Base-by-base conservation (phyloP, 2,329 filamentous ascomycete genomes). In the Chrysosporium queenslandicum region DNA sequence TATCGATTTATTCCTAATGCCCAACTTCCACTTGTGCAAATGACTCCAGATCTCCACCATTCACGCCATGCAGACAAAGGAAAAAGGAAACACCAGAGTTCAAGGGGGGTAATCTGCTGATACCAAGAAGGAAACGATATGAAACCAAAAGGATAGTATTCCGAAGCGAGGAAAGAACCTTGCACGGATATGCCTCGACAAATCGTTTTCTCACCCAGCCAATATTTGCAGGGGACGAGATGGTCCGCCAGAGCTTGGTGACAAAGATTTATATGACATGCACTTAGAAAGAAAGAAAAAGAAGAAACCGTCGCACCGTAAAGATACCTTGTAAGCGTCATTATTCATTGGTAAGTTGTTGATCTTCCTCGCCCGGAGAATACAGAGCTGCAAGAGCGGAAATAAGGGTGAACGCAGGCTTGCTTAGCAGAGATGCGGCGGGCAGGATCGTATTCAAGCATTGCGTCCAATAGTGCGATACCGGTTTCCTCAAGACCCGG, bases 341-440 rank as follows among this genome's bases (percentile, higher is more conserved):
- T 57, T 43, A 56, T 52, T 69, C 63, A 74, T 59, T 71, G 68
- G 53, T 60, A 68, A 40, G 65, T 66, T 55, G 68, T 68, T 27
- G 63, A 30, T 55, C 62, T 64, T 51, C 59, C 64, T 41, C 73
- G 70, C 37, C 71, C 71, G 16, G 73, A 74, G 60, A 77, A 77
- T 56, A 67, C 67, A 20, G 70, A 66, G 57, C 69, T 77, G 51
- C 71, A 69, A 20, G 74, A 71, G 16, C 74, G 74, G 64, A 95
- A 94, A 73, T 94, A 95, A 7, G 86, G 83, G 66, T 95, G 89
- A 60, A 82, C 77, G 65, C 86, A 87, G 11, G 88, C 83, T 66
- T 88, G 85, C 75, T 95, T 95, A 49, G 90, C 89, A 5, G 87
- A 94, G 60, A 95, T 87, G 58, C 89, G 85, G 50, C 83, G 82